Evolutionary conservation across 2,329 filamentous ascomycete species (phyloP).

Genomic region (Colletotrichum limetticola): DNA sequence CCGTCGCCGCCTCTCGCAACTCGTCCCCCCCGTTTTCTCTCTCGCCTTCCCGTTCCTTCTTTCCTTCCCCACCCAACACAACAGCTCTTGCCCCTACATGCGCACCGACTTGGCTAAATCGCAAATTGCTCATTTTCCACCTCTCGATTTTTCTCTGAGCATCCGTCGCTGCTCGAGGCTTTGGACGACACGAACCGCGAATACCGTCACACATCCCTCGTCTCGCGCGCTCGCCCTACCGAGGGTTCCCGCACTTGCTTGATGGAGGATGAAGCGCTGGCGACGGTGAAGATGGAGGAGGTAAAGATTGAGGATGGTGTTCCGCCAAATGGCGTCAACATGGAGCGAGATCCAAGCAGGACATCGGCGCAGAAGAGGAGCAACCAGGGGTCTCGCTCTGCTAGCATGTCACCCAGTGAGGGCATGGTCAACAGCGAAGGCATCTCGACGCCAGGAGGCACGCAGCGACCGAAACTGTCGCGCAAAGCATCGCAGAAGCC

Average conservation of each 20-base stretch:
- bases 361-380: constrained; percentile 50
- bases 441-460: constrained; percentile 58
- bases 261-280: constrained; percentile 56
- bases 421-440: constrained; percentile 59
- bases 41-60: constrained; percentile 15
- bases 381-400: constrained; percentile 51
- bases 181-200: constrained; percentile 24
- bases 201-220: constrained; percentile 13
- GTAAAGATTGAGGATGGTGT: constrained; percentile 55
- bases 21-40: constrained; percentile 32
- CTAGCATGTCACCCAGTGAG: constrained; percentile 57
- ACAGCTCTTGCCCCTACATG: constrained; percentile 14
- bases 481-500: constrained; percentile 44
- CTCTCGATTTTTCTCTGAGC: constrained; percentile 1
- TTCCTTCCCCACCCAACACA: constrained; percentile 31
- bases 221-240: constrained; percentile 21
- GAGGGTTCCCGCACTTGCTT: constrained; percentile 26
- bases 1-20: constrained; percentile 28
- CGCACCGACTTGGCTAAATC: constrained; percentile 18
- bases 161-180: constrained; percentile 5
- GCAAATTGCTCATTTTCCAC: constrained; percentile 1
- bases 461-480: constrained; percentile 69
- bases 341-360: constrained; percentile 53
- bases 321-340: constrained; percentile 45
- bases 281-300: constrained; percentile 54